These are phyloP conservation scores for Wickerhamiella infanticola DNA, from an alignment of 1,139 yeast species.

Conservation along the genomic window DNA sequence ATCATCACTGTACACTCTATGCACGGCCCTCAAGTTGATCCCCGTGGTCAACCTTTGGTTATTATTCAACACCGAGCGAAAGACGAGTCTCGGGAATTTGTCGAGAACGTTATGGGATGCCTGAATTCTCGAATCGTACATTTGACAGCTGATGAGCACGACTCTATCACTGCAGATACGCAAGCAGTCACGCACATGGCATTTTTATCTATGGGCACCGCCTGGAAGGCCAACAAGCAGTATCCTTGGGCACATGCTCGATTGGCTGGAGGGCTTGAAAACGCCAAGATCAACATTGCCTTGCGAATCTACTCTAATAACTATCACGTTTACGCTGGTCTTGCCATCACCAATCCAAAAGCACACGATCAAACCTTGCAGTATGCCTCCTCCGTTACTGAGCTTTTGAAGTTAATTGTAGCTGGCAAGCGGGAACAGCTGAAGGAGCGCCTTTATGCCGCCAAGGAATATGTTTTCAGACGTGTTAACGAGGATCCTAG, in stretches of 20 bases:
- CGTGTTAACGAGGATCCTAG: conserved; percentile 32
- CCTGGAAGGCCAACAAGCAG: conserved; percentile 71
- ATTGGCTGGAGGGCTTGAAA: conserved; percentile 90
- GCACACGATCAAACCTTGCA: conserved; percentile 87
- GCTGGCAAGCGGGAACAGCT: conserved; percentile 49
- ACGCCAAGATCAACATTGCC: conserved; percentile 87
- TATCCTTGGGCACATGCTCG: conserved; percentile 86
- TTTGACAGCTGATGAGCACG: conserved; percentile 73
- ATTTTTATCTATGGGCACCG: conserved; percentile 88
- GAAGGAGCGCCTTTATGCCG: conserved; percentile 40
- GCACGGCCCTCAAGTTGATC: conserved; percentile 84
- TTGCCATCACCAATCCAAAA: conserved; percentile 88
- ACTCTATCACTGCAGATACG: conserved; percentile 89
- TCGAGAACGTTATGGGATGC: conserved; percentile 51
- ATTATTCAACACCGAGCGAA: conserved; percentile 57
- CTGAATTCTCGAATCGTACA: conserved; percentile 66
- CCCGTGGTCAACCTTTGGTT: conserved; percentile 87
- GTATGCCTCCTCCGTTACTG: conserved; percentile 73
- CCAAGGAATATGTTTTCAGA: conserved; percentile 64
- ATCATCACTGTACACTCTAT: conserved; percentile 80
- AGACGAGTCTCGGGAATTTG: conserved; percentile 41
- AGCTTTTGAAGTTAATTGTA: conserved; percentile 68
- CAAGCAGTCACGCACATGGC: conserved; percentile 99
- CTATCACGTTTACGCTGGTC: conserved; percentile 97
- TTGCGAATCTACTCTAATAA: conserved; percentile 79